Evolutionary conservation across 176 grass and related monocot genomes (phyloP).

Genomic region (maize (Zea mays)): Zm-B73-REFERENCE-NAM-5.0 NC_050104.1:97890001-97890500

Average conservation of each 20-base stretch:
- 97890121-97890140: not conserved
- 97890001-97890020: not conserved
- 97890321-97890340: conserved; percentile 19
- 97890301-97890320: conserved; percentile 1
- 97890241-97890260: conserved; percentile 6
- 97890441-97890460: not conserved
- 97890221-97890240: conserved; percentile 6
- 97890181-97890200: not conserved
- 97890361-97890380: not conserved
- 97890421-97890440: conserved; percentile 12
- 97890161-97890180: not conserved
- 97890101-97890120: not conserved
- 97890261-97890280: not conserved
- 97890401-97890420: conserved; percentile 19
- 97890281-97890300: not conserved
- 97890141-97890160: not conserved
- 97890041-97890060: not conserved
- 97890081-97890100: not conserved
- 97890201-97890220: conserved; percentile 57
- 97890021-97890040: not conserved
- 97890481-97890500: conserved; percentile 7
- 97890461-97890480: not conserved
- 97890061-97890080: not conserved
- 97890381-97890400: not conserved
- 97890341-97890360: conserved; percentile 6